phyloP scores from a whole-genome alignment of 225 moss, liverwort and hornwort genomes.

The Pleurozium schreberi region DNA sequence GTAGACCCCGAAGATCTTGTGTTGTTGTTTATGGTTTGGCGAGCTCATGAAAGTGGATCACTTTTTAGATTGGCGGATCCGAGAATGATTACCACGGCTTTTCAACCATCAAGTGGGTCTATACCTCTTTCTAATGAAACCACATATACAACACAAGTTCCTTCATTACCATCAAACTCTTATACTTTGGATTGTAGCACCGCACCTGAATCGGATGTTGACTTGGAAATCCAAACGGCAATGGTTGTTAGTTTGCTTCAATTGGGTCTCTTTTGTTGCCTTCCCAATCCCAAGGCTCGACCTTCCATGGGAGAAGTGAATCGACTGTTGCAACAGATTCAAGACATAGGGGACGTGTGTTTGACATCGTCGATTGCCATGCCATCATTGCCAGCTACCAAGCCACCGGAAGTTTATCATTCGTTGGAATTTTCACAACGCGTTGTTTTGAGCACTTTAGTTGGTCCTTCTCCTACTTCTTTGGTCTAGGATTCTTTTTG shows the following conservation, averaged over 20 bases:
- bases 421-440: neutral
- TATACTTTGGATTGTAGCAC: neutral
- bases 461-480: neutral
- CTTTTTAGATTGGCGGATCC: neutral
- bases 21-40: neutral
- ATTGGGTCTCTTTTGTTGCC: neutral
- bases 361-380: too few relatives aligned
- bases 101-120: neutral
- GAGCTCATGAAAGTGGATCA: neutral
- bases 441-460: neutral
- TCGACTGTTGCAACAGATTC: neutral
- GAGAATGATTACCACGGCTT: neutral
- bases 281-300: neutral
- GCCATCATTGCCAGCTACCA: neutral
- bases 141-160: neutral
- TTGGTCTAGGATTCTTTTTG: neutral
- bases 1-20: neutral
- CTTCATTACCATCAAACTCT: neutral
- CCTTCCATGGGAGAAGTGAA: neutral
- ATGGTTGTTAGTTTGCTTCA: neutral
- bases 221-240: neutral
- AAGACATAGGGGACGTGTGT: neutral
- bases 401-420: neutral
- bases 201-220: rapidly evolving
- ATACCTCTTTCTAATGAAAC: rapidly evolving